phyloP scores from a whole-genome alignment of 116 monocot genomes.

The Cymodocea nodosa region DNA sequence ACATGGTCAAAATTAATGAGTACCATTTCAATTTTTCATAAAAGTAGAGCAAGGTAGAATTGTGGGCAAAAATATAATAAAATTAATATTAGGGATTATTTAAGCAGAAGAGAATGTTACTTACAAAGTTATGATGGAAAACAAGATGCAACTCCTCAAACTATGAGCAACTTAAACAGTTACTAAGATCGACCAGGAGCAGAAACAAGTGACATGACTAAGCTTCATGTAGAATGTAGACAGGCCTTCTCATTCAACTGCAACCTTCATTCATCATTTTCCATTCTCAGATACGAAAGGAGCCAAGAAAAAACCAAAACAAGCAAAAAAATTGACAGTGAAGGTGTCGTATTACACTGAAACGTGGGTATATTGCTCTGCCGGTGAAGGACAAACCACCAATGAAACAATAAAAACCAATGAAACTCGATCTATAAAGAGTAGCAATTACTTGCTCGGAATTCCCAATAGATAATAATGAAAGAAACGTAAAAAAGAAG shows the following conservation, averaged over 20 bases:
- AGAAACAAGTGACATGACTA: no score
- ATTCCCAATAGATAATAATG: neutral
- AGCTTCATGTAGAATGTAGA: no score
- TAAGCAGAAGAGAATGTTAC: no score
- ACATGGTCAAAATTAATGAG: no score
- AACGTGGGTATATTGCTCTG: neutral
- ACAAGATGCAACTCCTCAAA: no score
- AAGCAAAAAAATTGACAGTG: neutral
- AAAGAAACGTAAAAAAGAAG: neutral
- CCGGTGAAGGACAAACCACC: neutral
- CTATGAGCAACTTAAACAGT: no score
- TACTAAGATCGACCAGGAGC: no score
- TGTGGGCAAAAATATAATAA: no score
- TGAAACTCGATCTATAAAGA: neutral
- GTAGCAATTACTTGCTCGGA: neutral
- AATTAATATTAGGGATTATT: no score
- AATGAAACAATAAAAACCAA: neutral
- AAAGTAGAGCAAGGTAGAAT: no score
- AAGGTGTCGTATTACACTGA: neutral
- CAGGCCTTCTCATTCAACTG: neutral
- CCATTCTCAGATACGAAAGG: neutral
- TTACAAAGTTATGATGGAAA: no score
- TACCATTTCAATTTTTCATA: no score
- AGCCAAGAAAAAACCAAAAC: neutral
- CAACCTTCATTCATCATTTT: constrained; percentile 1